These are phyloP conservation scores for Intubia oerlemansii DNA, from an alignment of 2,329 filamentous ascomycete species.

Conservation along the genomic window DNA sequence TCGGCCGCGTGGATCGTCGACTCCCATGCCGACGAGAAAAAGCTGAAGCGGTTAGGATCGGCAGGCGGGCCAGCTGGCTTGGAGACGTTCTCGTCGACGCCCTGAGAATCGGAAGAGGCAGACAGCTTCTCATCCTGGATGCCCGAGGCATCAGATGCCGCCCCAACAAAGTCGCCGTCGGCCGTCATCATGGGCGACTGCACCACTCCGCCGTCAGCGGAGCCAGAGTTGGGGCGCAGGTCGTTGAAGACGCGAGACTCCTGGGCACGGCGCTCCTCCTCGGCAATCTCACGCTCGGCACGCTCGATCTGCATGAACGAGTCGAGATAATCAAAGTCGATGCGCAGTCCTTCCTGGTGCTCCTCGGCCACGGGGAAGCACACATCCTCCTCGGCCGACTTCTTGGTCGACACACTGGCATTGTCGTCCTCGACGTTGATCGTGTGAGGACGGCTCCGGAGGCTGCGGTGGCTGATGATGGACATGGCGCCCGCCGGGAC, in stretches of 20 bases:
- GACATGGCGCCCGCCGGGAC: conserved; percentile 30
- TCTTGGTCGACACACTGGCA: conserved; percentile 33
- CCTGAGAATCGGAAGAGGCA: too few species aligned
- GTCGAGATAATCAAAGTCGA: conserved; percentile 86
- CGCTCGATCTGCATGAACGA: conserved; percentile 56
- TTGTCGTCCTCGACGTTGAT: conserved; percentile 31
- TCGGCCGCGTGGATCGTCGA: conserved; percentile 83
- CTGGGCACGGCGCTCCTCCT: conserved; percentile 27
- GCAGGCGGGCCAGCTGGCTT: conserved; percentile 10
- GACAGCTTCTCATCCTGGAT: conserved; percentile 29
- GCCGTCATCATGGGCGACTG: conserved; percentile 22
- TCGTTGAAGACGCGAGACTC: conserved; percentile 36
- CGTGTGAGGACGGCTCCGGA: conserved; percentile 33
- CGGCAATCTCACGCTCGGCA: conserved; percentile 24
- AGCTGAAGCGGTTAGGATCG: conserved; percentile 71
- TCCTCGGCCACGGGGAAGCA: conserved; percentile 69
- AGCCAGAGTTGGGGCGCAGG: conserved; percentile 23
- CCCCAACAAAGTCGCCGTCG: conserved; percentile 35
- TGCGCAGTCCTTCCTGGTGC: conserved; percentile 46
- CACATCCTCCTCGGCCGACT: conserved; percentile 54
- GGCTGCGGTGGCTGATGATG: conserved; percentile 32
- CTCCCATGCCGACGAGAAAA: conserved; percentile 90
- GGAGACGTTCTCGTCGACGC: background rate
- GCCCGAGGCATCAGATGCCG: conserved; percentile 22
- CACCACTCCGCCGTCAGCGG: conserved; percentile 9